Conservation (phyloP, 2,329 filamentous ascomycete genomes). For the Hypoxylon sp. region DNA sequence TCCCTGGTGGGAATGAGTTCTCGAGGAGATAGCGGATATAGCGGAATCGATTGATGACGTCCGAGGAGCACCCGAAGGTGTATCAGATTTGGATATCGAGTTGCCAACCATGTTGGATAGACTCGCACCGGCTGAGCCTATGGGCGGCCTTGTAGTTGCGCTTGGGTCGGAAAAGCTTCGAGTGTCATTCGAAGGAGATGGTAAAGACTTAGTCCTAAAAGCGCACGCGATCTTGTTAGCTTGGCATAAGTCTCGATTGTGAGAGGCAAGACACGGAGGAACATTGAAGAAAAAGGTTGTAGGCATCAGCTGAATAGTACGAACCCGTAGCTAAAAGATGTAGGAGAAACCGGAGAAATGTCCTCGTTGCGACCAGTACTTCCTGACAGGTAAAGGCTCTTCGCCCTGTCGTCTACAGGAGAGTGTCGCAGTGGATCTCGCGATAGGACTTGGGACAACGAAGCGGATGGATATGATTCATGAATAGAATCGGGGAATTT, state of each 20-base stretch:
- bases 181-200: slow-evolving; percentile 64
- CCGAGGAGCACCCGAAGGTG: slow-evolving; percentile 67
- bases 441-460: slow-evolving; percentile 43
- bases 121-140: slow-evolving; percentile 58
- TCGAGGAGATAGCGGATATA: slow-evolving; percentile 81
- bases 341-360: slow-evolving; percentile 48
- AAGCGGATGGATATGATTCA: slow-evolving; percentile 48
- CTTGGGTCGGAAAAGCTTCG: slow-evolving; percentile 62
- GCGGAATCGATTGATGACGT: slow-evolving; percentile 94
- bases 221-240: slow-evolving; percentile 25
- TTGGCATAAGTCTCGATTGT: neutral
- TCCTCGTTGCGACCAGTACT: slow-evolving; percentile 35
- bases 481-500: slow-evolving; percentile 54
- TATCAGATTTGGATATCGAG: slow-evolving; percentile 59
- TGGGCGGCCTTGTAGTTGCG: slow-evolving; percentile 60
- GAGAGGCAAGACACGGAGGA: neutral
- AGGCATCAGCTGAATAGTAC: slow-evolving; percentile 26
- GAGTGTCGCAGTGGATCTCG: slow-evolving; percentile 27
- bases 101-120: slow-evolving; percentile 65
- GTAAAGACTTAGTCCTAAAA: slow-evolving; percentile 51
- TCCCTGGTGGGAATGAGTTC: slow-evolving; percentile 70
- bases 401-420: slow-evolving; percentile 30
- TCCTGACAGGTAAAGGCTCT: slow-evolving; percentile 26
- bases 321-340: slow-evolving; percentile 43
- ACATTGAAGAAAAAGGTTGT: slow-evolving; percentile 3